Percentiles rank a stretch among this genome's conserved stretches.
phyloP scores from a whole-genome alignment of 192 early-diverging fungal species.

The Fimicolochytrium jonesii region DNA sequence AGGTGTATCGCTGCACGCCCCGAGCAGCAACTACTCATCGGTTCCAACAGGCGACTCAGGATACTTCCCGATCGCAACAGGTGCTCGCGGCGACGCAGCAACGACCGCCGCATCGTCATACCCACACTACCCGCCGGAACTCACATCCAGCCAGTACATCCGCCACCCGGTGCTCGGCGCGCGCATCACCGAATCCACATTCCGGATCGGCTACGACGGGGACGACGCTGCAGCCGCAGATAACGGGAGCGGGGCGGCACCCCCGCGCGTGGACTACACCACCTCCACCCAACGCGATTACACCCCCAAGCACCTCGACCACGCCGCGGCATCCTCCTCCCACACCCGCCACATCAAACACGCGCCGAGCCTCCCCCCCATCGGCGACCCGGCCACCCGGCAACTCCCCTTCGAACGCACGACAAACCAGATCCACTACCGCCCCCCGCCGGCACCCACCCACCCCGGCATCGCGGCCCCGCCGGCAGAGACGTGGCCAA shows the following conservation, averaged over 20 bases:
- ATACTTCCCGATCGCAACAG: constrained; percentile 5
- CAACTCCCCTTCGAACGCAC: constrained; percentile 23
- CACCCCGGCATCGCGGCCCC: not conserved
- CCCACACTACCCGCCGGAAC: constrained; percentile 19
- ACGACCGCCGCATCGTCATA: constrained; percentile 29
- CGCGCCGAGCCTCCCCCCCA: constrained; percentile 7
- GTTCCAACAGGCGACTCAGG: constrained; percentile 36
- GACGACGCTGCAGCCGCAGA: not conserved
- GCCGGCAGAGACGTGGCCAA: too few relatives aligned
- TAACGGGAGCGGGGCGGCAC: not conserved
- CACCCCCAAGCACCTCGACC: not conserved
- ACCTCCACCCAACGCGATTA: constrained; percentile 16
- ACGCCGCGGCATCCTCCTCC: not conserved
- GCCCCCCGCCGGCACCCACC: too few relatives aligned
- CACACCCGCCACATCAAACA: not conserved
- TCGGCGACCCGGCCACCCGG: constrained; percentile 17
- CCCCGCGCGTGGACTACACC: constrained; percentile 12
- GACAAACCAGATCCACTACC: constrained; percentile 24
- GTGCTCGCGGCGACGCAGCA: too few relatives aligned
- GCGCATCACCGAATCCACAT: constrained; percentile 29
- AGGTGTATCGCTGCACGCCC: not conserved
- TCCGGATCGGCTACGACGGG: constrained; percentile 21
- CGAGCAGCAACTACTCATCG: constrained; percentile 16
- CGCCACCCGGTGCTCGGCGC: constrained; percentile 37
- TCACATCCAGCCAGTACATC: constrained; percentile 20